Conservation (phyloP, 2,329 filamentous ascomycete genomes). For the Fragosphaeria purpurea region DNA sequence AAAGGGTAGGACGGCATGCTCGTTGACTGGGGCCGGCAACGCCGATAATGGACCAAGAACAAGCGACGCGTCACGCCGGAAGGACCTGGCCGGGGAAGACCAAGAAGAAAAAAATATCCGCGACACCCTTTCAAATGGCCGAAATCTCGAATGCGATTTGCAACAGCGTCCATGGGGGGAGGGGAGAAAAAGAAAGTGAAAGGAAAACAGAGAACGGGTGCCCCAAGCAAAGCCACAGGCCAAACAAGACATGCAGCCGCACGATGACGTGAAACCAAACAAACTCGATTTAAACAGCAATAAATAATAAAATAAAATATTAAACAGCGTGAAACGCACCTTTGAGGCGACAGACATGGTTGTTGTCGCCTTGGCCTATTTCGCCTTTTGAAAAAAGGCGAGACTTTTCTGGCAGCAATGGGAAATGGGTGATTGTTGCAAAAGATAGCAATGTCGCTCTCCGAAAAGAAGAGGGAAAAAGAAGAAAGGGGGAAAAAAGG, state of each 20-base stretch:
- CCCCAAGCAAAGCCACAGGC: slow-evolving; percentile 89
- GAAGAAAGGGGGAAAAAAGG: slow-evolving; percentile 8
- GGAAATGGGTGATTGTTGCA: slow-evolving; percentile 2
- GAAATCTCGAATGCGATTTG: too few relatives aligned
- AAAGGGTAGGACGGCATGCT: too few relatives aligned
- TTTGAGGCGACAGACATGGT: slow-evolving; percentile 51
- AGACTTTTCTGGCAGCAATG: slow-evolving; percentile 19
- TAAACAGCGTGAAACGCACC: slow-evolving; percentile 30
- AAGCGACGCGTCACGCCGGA: too few relatives aligned
- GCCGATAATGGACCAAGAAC: too few relatives aligned
- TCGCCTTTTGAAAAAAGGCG: slow-evolving; percentile 42
- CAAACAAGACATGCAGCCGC: slow-evolving; percentile 7
- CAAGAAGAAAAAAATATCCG: too few relatives aligned
- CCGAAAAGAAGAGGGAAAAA: background rate
- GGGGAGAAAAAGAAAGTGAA: background rate
- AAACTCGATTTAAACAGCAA: background rate
- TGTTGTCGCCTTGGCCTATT: slow-evolving; percentile 41
- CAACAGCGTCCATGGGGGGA: background rate
- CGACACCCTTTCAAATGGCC: too few relatives aligned
- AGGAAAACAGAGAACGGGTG: slow-evolving; percentile 36
- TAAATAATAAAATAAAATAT: too few relatives aligned
- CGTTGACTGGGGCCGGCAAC: too few relatives aligned
- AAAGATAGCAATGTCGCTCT: slow-evolving; percentile 1
- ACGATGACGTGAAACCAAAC: background rate
- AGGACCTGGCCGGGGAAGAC: too few relatives aligned